Base-by-base conservation (phyloP, 2,329 filamentous ascomycete species). In the Aspergillus unguis region DNA sequence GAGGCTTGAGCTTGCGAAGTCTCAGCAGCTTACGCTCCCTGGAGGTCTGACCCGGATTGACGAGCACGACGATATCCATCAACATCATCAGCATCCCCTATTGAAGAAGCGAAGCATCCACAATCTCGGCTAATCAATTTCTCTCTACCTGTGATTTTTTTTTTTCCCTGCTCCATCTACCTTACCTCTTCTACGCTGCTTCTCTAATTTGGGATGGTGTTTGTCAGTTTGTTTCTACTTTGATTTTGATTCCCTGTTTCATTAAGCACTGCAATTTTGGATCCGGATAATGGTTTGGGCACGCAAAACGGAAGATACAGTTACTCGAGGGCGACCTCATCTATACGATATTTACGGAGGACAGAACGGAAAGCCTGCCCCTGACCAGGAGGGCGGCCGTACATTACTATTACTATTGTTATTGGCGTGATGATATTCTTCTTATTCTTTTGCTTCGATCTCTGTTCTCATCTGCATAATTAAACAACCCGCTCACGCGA, bases 1-100 rank as follows among this genome's bases (percentile, higher is more conserved):
- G 70, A 95, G 92, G 71, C 79, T 96, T 29, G 85, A 88, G 55
- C 76, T 95, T 33, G 83, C 87, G 43, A 81, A 84, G 59, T 69
- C 65, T 52, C 70, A 69, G 9, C 58, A 66, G 8, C 35, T 64
- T 58, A 56, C 65, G 6, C 62, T 77, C 26, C 71, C 75, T 25
- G 75, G 75, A 3, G 76, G 73, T 1, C 65, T 77, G 46, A 65
- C 74, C 50, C 65, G 68, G 8, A 75, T 77, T 42, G 70, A 74
- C 43, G 74, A 77, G 43, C 70, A 72, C 43, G 63, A 67, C 17
- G 73, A 75, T 57, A 62, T 62, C 49, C 71, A 71, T 49, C 68
- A 69, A 32, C 41, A n/a, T 25, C 27, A 32, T 32, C 41, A 44
- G 6, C 17, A 27, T 44, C 28, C 5, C 6, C 58, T 77, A 53